A percentile compares a stretch with the other conserved stretches of the same genome.
phyloP scores from a whole-genome alignment of 805 yeast genomes.

The Barnettozyma siamensis region DNA sequence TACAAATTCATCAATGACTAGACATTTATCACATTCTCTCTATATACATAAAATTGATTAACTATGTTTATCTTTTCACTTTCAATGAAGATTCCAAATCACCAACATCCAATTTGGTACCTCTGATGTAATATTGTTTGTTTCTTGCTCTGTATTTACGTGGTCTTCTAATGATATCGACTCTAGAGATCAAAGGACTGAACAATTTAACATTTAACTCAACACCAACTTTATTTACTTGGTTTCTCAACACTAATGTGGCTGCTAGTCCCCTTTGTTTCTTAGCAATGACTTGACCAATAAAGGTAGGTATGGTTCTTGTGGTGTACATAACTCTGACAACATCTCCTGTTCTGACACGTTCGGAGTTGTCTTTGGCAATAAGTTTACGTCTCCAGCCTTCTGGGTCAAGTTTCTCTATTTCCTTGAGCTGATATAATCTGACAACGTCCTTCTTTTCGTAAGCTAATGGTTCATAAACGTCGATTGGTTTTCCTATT shows the following conservation, averaged over 20 bases:
- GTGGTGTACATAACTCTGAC: slow-evolving; percentile 64
- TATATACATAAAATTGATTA: slow-evolving; percentile 4
- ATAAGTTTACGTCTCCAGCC: slow-evolving; percentile 61
- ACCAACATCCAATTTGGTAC: slow-evolving; percentile 67
- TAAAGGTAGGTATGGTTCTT: slow-evolving; percentile 53
- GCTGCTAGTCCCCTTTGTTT: slow-evolving; percentile 69
- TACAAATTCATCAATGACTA: no score
- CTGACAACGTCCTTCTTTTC: slow-evolving; percentile 12
- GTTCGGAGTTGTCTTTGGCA: slow-evolving; percentile 36
- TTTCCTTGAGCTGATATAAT: slow-evolving; percentile 33
- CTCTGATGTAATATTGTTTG: slow-evolving; percentile 88
- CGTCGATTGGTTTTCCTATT: slow-evolving; percentile 14
- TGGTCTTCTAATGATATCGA: slow-evolving; percentile 77
- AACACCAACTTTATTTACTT: slow-evolving; percentile 75
- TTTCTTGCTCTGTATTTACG: slow-evolving; percentile 66
- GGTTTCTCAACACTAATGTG: slow-evolving; percentile 76
- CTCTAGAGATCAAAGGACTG: slow-evolving; percentile 69
- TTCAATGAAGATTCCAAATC: slow-evolving; percentile 49
- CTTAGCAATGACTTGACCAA: slow-evolving; percentile 75
- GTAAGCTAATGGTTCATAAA: slow-evolving; percentile 16
- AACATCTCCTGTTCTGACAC: slow-evolving; percentile 73
- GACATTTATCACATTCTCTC: background rate
- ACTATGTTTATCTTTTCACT: slow-evolving; percentile 15
- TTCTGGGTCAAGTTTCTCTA: slow-evolving; percentile 57
- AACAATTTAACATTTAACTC: slow-evolving; percentile 77